These are phyloP conservation scores for Stylosanthes scabra DNA, from an alignment of 331 rosid species.

Conservation along the genomic window DNA sequence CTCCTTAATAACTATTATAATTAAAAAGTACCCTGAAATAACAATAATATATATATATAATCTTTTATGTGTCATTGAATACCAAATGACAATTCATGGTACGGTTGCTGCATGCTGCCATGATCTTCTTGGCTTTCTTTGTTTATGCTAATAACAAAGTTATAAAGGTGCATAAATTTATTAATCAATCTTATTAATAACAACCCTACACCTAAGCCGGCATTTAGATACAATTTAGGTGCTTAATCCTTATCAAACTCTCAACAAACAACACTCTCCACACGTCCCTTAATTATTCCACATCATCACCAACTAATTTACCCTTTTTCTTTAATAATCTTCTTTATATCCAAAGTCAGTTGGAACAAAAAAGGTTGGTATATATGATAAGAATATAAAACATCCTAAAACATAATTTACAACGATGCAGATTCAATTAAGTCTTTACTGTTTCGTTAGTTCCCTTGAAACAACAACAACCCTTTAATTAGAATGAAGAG, in stretches of 20 bases:
- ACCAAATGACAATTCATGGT: neutral
- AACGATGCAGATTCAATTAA: too few species aligned
- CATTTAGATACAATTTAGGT: conserved; percentile 2
- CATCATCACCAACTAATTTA: neutral
- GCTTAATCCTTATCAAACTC: conserved; percentile 8
- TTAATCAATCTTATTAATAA: too few species aligned
- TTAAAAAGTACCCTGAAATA: too few species aligned
- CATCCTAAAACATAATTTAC: too few species aligned
- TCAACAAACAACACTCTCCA: conserved; percentile 19
- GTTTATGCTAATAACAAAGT: neutral
- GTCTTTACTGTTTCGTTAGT: neutral
- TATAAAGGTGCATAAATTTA: too few species aligned
- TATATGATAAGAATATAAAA: too few species aligned
- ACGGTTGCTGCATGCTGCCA: neutral
- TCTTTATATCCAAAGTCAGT: neutral
- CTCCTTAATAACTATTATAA: too few species aligned
- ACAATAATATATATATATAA: too few species aligned
- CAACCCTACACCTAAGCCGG: conserved; percentile 21
- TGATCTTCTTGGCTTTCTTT: conserved; percentile 14
- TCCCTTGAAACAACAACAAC: conserved; percentile 27
- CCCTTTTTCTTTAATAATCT: neutral
- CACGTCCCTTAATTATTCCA: conserved; percentile 18
- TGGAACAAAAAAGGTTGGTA: too few species aligned
- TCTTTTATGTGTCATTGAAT: neutral
- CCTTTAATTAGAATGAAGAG: neutral